phyloP scores from a whole-genome alignment of 352 stramenopile genomes.

The Globisporangium paroecandrum region DNA sequence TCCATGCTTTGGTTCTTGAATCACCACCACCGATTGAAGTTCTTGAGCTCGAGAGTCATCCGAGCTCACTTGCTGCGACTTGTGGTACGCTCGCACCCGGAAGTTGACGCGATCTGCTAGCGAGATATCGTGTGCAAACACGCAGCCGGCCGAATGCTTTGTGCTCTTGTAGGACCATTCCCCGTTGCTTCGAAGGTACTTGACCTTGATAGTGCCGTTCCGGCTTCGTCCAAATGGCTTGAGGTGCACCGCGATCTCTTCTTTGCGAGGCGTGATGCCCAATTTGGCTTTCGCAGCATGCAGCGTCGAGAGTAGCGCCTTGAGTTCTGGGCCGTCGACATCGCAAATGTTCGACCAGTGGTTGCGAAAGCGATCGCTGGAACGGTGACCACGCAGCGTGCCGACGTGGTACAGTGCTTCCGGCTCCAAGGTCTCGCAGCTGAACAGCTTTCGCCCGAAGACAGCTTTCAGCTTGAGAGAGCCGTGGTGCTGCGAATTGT shows the following conservation, averaged over 20 bases:
- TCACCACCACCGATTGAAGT: neutral
- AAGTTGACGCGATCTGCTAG: conserved; percentile 1
- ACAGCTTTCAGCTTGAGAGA: conserved; percentile 1
- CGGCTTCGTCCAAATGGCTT: neutral
- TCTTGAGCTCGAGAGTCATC: neutral
- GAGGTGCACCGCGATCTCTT: neutral
- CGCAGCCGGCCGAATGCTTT: neutral
- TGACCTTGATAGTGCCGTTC: neutral
- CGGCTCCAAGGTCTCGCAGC: neutral
- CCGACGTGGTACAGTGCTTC: neutral
- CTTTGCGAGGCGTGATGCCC: neutral
- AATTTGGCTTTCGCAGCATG: neutral
- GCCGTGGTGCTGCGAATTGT: neutral
- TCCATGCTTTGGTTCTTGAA: neutral
- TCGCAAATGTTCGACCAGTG: conserved; percentile 2
- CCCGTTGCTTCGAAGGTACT: neutral
- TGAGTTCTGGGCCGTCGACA: neutral
- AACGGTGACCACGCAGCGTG: neutral
- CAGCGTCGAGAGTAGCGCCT: neutral
- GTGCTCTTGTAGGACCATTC: neutral
- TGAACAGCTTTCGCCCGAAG: neutral
- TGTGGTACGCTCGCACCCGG: neutral
- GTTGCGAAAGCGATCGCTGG: neutral
- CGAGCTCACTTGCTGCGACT: neutral
- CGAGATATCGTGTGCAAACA: neutral